Evolutionary conservation across 805 yeast species (phyloP).

Genomic region (Kodamaea leandrae): DNA sequence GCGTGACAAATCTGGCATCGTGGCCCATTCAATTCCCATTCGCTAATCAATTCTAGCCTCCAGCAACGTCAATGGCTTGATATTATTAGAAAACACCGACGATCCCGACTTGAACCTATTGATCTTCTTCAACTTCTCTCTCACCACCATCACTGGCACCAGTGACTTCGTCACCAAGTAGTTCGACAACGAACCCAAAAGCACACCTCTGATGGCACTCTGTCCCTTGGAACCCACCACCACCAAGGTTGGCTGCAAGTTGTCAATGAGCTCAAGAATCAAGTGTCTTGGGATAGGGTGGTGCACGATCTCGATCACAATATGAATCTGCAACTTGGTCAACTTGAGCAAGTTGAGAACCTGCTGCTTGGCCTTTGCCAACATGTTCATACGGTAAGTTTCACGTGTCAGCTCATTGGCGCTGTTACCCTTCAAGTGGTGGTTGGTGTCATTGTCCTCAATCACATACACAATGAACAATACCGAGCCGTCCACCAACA

Average conservation of each 20-base stretch:
- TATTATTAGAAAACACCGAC: constrained; percentile 54
- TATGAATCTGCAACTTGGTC: constrained; percentile 70
- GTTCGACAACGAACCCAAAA: constrained; percentile 70
- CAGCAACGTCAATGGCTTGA: constrained; percentile 48
- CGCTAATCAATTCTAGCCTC: constrained; percentile 45
- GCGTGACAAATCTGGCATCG: neutral
- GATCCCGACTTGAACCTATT: constrained; percentile 51
- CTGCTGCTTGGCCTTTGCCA: constrained; percentile 43
- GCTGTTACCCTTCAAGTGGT: constrained; percentile 39
- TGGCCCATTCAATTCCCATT: constrained; percentile 1
- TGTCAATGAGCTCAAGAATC: constrained; percentile 65
- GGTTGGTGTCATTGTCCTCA: constrained; percentile 46
- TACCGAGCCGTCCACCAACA: constrained; percentile 78
- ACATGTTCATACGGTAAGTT: constrained; percentile 36
- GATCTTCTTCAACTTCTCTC: constrained; percentile 67
- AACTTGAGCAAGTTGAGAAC: constrained; percentile 51
- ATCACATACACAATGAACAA: constrained; percentile 66
- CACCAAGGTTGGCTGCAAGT: constrained; percentile 69
- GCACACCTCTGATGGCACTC: constrained; percentile 68
- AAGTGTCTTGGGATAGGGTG: constrained; percentile 74
- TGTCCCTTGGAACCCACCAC: constrained; percentile 76
- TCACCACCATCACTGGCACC: constrained; percentile 80
- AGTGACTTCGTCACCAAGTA: constrained; percentile 67
- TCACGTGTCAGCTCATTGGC: constrained; percentile 37
- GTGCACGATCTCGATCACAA: constrained; percentile 70